Base-by-base conservation (phyloP, 2,329 filamentous ascomycete species). In the Xylariales sp. region DNA sequence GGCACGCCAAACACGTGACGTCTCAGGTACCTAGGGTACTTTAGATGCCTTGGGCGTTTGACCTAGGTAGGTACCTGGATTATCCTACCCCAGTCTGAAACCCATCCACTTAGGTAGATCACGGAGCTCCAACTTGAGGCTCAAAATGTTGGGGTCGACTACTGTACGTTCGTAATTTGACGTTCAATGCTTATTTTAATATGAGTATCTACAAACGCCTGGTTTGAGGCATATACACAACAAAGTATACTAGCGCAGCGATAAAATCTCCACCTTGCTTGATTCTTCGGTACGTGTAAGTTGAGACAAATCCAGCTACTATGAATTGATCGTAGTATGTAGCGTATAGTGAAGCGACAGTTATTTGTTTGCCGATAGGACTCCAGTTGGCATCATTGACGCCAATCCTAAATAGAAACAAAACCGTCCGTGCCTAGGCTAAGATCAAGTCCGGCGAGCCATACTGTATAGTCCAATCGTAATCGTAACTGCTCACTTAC, bases 91-190 rank as follows among this genome's bases (percentile, higher is more conserved):
- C 43, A 32, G 64, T 18, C 49, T 34, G 5, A 65, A 55, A 57
- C 39, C 48, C 34, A n/a, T 54, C 59, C 41, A 7, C 54, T 54
- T 34, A 36, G n/a, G n/a, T 45, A 61, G 34, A 54, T 43, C 56
- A n/a, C 7, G 23, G 16, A 61, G 43, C 50, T 53, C 61, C 36
- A 62, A 46, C 32, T 59, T 65, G 66, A 68, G 66, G 66, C 66
- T 65, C 53, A 65, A 68, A 65, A 54, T 54, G 48, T 65, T 50
- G 62, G 57, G 66, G 53, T 55, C 5, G 46, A 62, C 46, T 55
- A 50, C 62, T 23, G 49, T 49, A 28, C 9, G 7, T 16, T 41
- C 10, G n/a, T 32, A 48, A 10, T 28, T 48, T 50, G 50, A 53
- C 16, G 48, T 41, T 41, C 36, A 34, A 55, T 50, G 45, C 3